Base-by-base conservation (phyloP, 176 grass and related monocot species). In the Themeda triandra region DNA sequence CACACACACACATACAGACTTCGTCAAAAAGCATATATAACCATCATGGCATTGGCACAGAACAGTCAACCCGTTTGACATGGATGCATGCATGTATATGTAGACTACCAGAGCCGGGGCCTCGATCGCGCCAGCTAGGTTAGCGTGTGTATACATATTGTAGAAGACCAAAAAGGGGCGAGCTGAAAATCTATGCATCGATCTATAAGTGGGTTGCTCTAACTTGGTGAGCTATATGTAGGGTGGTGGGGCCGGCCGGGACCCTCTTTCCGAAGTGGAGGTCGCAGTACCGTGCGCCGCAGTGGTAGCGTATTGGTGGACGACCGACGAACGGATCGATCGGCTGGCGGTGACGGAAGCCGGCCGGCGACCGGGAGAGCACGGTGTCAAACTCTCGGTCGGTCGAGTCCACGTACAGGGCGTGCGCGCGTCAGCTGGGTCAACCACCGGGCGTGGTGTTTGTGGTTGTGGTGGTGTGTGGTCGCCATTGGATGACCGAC, bases 51-150 rank as follows among this genome's bases (percentile, higher is more conserved):
- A 51, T 1, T 18, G 46, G 46, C 64, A 76, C 49, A 53, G 37
- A 83, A 56, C 19, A 74, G 71, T 81, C 83, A 32, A 13, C 87
- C 24, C 15, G 10, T 68, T 82, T 90, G 83, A 90, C 80, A 63
- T 48, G 25, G 7, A 10, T 56, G 41, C 10, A 10, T 56, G 69
- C 11, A 56, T 36, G 48, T 23, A 12, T 12, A 5, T 1, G 1
- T 25, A 49, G 1, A 1, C 48, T 19, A 58, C 51, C 53, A 58
- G 56, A 7, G 3, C 56, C 51, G 33, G 33, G 3, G 19, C 8
- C 15, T 51, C 48, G 17, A 51, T 59, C 56, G 23, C 56, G 23
- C 56, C 9, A 59, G 23, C 56, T 56, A 12, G 46, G 13, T 33
- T 33, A 76, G 73, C 73, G 73, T 56, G 46, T 49, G 4, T 46